Conservation (phyloP, 768 basidiomycete genomes). For the Trametes punicea region DNA sequence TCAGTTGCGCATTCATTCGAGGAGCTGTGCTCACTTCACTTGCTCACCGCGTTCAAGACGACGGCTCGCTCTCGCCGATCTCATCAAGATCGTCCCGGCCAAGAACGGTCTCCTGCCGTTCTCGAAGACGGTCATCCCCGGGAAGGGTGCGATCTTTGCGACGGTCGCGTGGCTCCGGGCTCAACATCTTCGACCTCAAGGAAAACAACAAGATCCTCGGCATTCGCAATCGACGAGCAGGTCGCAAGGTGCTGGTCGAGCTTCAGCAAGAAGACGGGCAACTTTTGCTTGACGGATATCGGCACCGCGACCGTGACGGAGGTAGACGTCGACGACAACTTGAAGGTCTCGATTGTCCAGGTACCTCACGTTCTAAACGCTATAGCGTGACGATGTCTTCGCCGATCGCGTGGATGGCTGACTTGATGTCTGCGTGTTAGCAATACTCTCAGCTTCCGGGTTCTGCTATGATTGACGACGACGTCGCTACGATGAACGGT, state of each 20-base stretch:
- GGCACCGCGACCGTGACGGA: constrained; percentile 39
- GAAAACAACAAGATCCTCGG: constrained; percentile 18
- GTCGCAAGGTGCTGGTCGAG: constrained; percentile 31
- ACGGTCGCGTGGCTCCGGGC: constrained; percentile 31
- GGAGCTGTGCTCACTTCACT: constrained; percentile 22
- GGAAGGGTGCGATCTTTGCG: constrained; percentile 29
- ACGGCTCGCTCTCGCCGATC: constrained; percentile 45
- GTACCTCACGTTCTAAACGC: constrained; percentile 16
- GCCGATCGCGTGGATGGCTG: too few relatives aligned
- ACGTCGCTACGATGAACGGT: constrained; percentile 29
- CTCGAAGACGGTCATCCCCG: constrained; percentile 37
- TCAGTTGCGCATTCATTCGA: background rate
- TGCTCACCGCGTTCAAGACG: constrained; percentile 11
- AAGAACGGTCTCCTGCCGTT: constrained; percentile 47
- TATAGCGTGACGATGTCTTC: background rate
- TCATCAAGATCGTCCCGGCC: constrained; percentile 35
- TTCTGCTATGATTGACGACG: constrained; percentile 30
- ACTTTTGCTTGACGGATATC: constrained; percentile 32
- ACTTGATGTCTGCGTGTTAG: constrained; percentile 27
- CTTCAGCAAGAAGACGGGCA: constrained; percentile 29
- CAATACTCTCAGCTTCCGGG: constrained; percentile 20
- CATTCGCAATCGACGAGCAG: constrained; percentile 27
- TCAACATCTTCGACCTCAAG: constrained; percentile 30
- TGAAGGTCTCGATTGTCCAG: constrained; percentile 43
- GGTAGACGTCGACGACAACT: constrained; percentile 43